A percentile compares a stretch with the other conserved stretches of the same genome.
These are phyloP conservation scores for Prunus yedoensis DNA, from an alignment of 331 rosid genomes.

Conservation along the genomic window DNA sequence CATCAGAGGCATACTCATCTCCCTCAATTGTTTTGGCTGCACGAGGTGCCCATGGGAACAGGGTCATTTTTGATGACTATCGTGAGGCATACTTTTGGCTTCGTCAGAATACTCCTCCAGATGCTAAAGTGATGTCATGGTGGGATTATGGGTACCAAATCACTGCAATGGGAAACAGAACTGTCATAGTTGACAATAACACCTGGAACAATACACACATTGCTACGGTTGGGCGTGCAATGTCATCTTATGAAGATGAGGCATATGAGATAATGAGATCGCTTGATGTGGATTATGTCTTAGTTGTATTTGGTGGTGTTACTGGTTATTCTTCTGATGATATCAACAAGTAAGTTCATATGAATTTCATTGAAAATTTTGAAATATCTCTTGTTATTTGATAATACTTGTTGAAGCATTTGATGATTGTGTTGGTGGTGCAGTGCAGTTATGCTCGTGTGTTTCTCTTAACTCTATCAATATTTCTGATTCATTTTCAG, in stretches of 20 bases:
- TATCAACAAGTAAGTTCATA: slow-evolving; percentile 83
- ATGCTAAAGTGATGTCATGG: slow-evolving; percentile 99
- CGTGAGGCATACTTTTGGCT: slow-evolving; percentile 99
- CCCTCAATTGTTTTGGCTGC: slow-evolving; percentile 99
- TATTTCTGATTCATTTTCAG: neutral
- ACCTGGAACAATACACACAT: slow-evolving; percentile 99
- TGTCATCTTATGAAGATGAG: slow-evolving; percentile 97
- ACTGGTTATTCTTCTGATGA: slow-evolving; percentile 99
- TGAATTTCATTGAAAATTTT: slow-evolving; percentile 12
- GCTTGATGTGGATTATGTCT: slow-evolving; percentile 91
- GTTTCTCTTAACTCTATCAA: neutral
- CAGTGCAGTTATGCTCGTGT: neutral
- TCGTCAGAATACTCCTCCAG: slow-evolving; percentile 87
- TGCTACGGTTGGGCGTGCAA: slow-evolving; percentile 99
- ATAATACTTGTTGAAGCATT: slow-evolving; percentile 2
- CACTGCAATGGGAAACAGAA: slow-evolving; percentile 99
- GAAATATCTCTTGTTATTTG: slow-evolving; percentile 4
- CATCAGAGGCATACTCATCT: slow-evolving; percentile 98
- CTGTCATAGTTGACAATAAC: slow-evolving; percentile 97
- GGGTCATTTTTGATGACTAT: slow-evolving; percentile 95
- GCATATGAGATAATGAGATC: slow-evolving; percentile 93
- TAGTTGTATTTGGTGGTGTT: slow-evolving; percentile 98
- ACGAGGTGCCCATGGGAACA: slow-evolving; percentile 95
- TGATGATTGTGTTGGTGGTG: neutral
- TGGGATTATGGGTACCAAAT: slow-evolving; percentile 99